Evolutionary conservation across 116 monocot species (phyloP).

Genomic region (Cymodocea nodosa): DNA sequence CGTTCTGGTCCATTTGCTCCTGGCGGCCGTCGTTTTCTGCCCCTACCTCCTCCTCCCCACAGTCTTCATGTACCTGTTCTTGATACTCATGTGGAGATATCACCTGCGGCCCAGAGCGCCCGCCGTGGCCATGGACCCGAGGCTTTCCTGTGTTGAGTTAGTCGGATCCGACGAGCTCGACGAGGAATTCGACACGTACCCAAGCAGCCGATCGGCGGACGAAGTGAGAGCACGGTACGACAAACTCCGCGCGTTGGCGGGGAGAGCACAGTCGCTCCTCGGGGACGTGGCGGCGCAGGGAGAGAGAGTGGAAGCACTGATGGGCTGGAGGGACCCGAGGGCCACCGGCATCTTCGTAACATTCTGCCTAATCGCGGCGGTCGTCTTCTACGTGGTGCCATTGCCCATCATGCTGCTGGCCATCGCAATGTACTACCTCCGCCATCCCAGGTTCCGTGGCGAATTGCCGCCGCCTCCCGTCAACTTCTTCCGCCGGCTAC

Average conservation of each 20-base stretch:
- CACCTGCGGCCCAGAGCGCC: conserved; percentile 30
- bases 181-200: conserved; percentile 73
- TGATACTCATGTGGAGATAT: conserved; percentile 51
- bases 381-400: conserved; percentile 64
- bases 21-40: conserved; percentile 41
- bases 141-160: conserved; percentile 50
- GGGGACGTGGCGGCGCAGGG: conserved; percentile 87
- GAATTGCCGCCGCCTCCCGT: conserved; percentile 65
- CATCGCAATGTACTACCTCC: conserved; percentile 52
- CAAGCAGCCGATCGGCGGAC: conserved; percentile 33
- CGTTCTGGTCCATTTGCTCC: conserved; percentile 55
- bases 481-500: conserved; percentile 79
- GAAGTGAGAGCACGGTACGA: conserved; percentile 59
- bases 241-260: conserved; percentile 50
- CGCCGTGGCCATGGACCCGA: conserved; percentile 42
- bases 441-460: conserved; percentile 77
- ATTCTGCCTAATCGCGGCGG: conserved; percentile 36
- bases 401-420: conserved; percentile 30
- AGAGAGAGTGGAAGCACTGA: conserved; percentile 63
- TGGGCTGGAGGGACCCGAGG: conserved; percentile 75
- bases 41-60: conserved; percentile 65
- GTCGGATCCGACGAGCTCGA: conserved; percentile 73
- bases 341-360: conserved; percentile 56
- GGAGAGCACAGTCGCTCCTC: conserved; percentile 59
- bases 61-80: conserved; percentile 43